Evolutionary conservation across 129 eudicot species (phyloP).

Genomic region (Saussurea involucrata): DNA sequence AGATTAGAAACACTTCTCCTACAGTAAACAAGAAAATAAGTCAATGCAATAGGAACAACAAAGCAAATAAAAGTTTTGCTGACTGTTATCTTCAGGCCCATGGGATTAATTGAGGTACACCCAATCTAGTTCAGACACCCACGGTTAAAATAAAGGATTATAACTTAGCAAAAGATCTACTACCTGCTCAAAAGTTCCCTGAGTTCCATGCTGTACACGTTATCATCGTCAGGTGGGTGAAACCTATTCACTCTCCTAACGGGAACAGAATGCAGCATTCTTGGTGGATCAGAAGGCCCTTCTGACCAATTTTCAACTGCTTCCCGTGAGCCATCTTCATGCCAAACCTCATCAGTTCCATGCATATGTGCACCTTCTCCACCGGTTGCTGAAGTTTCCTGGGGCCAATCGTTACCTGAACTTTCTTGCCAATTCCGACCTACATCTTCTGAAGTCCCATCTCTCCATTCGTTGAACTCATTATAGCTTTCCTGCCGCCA

Average conservation of each 20-base stretch:
- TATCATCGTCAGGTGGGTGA: slow-evolving; percentile 96
- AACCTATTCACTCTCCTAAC: slow-evolving; percentile 68
- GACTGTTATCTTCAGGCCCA: too few species aligned
- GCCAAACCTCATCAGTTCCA: slow-evolving; percentile 58
- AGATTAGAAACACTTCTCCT: slow-evolving; percentile 99
- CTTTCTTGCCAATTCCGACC: slow-evolving; percentile 53
- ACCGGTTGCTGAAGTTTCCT: slow-evolving; percentile 41
- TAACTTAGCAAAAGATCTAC: not conserved
- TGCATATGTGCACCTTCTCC: slow-evolving; percentile 40
- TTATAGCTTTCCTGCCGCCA: slow-evolving; percentile 48
- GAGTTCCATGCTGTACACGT: slow-evolving; percentile 98
- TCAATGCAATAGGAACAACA: not conserved
- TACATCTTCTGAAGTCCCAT: slow-evolving; percentile 34
- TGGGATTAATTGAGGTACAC: not conserved
- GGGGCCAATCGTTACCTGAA: slow-evolving; percentile 51
- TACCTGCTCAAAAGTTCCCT: slow-evolving; percentile 98
- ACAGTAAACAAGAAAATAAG: slow-evolving; percentile 18
- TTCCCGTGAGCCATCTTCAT: slow-evolving; percentile 54
- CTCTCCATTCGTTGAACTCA: slow-evolving; percentile 57
- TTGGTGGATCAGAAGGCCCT: slow-evolving; percentile 68
- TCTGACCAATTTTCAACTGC: slow-evolving; percentile 69
- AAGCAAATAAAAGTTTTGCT: not conserved
- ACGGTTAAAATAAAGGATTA: not conserved
- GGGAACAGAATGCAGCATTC: slow-evolving; percentile 58
- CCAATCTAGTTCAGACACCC: not conserved